Evolutionary conservation across 2,329 filamentous ascomycete genomes (phyloP), one percentile per base, ranked within the genome.

Genomic region (Dactylellina sp.): DNA sequence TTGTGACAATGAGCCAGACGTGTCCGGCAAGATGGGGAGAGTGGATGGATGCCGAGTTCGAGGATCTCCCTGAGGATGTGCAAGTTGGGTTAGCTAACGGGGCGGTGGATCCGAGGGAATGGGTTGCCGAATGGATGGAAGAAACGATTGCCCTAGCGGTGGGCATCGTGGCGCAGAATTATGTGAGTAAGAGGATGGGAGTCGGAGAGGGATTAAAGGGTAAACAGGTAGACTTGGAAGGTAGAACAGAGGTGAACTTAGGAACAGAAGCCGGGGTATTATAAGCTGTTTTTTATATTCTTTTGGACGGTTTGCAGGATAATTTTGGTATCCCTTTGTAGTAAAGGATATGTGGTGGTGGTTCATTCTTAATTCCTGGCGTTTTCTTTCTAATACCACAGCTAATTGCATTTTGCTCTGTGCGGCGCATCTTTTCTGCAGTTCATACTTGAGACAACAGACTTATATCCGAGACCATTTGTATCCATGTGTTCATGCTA

Each of bases 121-220:
- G 95, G 95, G 91, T 97, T 39, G 91, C 93, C 1, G 95, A 98
- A 81, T 99, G 95, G 95, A 86, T 99, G 50, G 94, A 98, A 83
- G 94, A 98, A 83, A 84, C 89, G 0, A 85, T 99, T 32, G 88
- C 85, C 42, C 83, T 98, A 53, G 87, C 89, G 2, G 87, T 96
- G 0, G 94, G 95, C 16, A 84, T 97, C 6, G 89, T 98, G 2
- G 95, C 95, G 1, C 95, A 99, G 85, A 86, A 93, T 76, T 99
- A 99, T 80, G 95, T 99, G 18, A 94, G 95, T 2, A 88, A 91
- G 75, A 85, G 95, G 65, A 99, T 99, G 95, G 94, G 95, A 11
- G 94, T 99, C 7, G 94, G 94, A 11, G 92, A 96, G 81, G 91
- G 91, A 79, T 90, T 86, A 24, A 84, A 86, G 78, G 88, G 87